Conservation (phyloP, 2,329 filamentous ascomycete species). For the Trichoderma sp. region DNA sequence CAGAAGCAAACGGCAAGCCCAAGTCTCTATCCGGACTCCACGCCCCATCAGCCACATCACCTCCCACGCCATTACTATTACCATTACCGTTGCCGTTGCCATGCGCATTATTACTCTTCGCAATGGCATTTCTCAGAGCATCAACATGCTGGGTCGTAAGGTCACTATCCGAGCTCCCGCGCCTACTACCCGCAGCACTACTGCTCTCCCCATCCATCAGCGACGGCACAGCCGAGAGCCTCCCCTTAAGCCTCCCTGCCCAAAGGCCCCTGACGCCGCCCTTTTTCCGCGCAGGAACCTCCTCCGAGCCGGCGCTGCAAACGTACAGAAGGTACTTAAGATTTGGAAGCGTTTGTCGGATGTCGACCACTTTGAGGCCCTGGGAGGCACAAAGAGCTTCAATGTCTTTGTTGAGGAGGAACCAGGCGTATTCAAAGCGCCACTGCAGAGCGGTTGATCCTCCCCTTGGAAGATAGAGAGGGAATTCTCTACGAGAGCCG, state of each 20-base stretch:
- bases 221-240: conserved; percentile 32
- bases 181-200: conserved; percentile 39
- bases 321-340: conserved; percentile 91
- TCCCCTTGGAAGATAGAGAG: conserved; percentile 65
- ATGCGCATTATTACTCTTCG: conserved; percentile 23
- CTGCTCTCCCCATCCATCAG: conserved; percentile 36
- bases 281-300: conserved; percentile 59
- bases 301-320: conserved; percentile 71
- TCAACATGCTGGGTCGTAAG: conserved; percentile 40
- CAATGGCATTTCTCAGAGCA: conserved; percentile 39
- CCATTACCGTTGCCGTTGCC: conserved; percentile 22
- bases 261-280: conserved; percentile 61
- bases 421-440: conserved; percentile 94
- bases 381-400: conserved; percentile 65
- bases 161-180: conserved; percentile 47
- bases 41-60: background rate
- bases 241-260: conserved; percentile 46
- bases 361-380: conserved; percentile 78
- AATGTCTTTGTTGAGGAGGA: conserved; percentile 94
- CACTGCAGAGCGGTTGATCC: conserved; percentile 71
- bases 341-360: conserved; percentile 88
- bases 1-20: conserved; percentile 47
- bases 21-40: conserved; percentile 28
- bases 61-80: conserved; percentile 19
- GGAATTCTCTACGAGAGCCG: conserved; percentile 66